These are phyloP conservation scores for Vitis hybrid DNA, from an alignment of 177 flowering plant species.

Conservation along the genomic window DNA sequence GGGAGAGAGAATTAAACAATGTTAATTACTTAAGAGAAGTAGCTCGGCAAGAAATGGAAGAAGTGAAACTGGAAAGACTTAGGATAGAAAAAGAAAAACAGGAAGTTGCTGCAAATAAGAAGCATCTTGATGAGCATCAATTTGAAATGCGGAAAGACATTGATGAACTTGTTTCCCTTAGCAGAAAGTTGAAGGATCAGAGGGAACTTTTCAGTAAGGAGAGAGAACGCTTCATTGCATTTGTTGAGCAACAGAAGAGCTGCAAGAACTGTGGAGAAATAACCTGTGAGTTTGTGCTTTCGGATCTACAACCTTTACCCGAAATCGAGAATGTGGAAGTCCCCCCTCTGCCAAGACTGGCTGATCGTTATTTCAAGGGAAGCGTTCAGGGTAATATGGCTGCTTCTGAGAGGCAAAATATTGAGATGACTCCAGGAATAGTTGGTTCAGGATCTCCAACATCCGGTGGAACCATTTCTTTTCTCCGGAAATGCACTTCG, in stretches of 20 bases:
- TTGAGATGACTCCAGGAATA: conserved; percentile 27
- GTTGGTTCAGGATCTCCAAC: conserved; percentile 34
- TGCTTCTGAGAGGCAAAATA: conserved; percentile 16
- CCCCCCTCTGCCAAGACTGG: conserved; percentile 26
- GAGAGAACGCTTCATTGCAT: conserved; percentile 57
- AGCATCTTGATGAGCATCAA: conserved; percentile 44
- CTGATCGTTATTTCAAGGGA: conserved; percentile 24
- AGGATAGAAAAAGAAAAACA: conserved; percentile 48
- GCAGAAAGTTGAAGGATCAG: conserved; percentile 52
- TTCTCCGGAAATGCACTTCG: conserved; percentile 78
- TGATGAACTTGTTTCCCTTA: conserved; percentile 54
- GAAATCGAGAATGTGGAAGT: conserved; percentile 40
- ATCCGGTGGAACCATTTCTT: conserved; percentile 48
- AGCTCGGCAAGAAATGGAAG: conserved; percentile 59
- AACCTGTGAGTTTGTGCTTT: conserved; percentile 45
- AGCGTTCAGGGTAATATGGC: conserved; percentile 7
- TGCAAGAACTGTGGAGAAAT: conserved; percentile 55
- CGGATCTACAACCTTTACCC: conserved; percentile 45
- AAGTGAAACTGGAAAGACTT: conserved; percentile 47
- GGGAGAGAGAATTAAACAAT: conserved; percentile 41
- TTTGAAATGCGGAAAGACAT: conserved; percentile 55
- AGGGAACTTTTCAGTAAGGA: conserved; percentile 55
- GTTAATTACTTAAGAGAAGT: conserved; percentile 51
- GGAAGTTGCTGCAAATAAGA: conserved; percentile 44
- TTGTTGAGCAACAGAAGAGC: conserved; percentile 47